Evolutionary conservation across 2,329 filamentous ascomycete genomes (phyloP).

Genomic region (Microcyclospora tardicrescens): DNA sequence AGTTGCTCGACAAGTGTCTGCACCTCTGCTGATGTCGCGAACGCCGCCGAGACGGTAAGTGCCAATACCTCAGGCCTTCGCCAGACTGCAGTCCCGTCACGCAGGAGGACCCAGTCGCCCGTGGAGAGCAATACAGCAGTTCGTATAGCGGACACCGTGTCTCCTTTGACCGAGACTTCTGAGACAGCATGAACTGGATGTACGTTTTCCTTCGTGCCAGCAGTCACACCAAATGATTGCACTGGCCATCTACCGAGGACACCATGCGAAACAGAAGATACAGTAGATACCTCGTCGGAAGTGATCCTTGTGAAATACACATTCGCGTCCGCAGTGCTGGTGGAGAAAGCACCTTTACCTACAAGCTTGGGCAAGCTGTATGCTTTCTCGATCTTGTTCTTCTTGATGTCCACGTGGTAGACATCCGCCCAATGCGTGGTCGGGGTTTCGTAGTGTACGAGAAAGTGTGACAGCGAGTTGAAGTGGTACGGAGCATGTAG

Average conservation of each 20-base stretch:
- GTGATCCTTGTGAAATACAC: slow-evolving; percentile 83
- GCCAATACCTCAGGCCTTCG: slow-evolving; percentile 68
- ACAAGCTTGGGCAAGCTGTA: slow-evolving; percentile 64
- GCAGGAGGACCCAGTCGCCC: slow-evolving; percentile 69
- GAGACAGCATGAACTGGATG: slow-evolving; percentile 55
- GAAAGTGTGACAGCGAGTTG: slow-evolving; percentile 66
- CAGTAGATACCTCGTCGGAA: slow-evolving; percentile 56
- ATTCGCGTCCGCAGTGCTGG: slow-evolving; percentile 63
- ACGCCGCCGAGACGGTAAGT: slow-evolving; percentile 65
- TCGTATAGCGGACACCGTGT: slow-evolving; percentile 60
- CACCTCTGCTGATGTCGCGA: slow-evolving; percentile 54
- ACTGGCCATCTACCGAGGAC: slow-evolving; percentile 62
- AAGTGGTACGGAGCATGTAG: slow-evolving; percentile 63
- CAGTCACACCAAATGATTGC: slow-evolving; percentile 25
- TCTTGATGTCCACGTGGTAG: slow-evolving; percentile 67
- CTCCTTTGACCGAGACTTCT: slow-evolving; percentile 64
- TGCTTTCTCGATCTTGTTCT: slow-evolving; percentile 55
- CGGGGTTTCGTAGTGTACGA: slow-evolving; percentile 65
- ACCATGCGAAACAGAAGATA: slow-evolving; percentile 65
- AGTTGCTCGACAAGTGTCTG: slow-evolving; percentile 65
- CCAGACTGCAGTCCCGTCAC: slow-evolving; percentile 74
- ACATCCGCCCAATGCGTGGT: slow-evolving; percentile 69
- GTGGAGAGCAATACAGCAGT: slow-evolving; percentile 53
- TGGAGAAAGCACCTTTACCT: slow-evolving; percentile 63
- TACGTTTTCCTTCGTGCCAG: slow-evolving; percentile 9